phyloP scores from a whole-genome alignment of 1,139 yeast species.

The Geotrichum cucujoidarum region DNA sequence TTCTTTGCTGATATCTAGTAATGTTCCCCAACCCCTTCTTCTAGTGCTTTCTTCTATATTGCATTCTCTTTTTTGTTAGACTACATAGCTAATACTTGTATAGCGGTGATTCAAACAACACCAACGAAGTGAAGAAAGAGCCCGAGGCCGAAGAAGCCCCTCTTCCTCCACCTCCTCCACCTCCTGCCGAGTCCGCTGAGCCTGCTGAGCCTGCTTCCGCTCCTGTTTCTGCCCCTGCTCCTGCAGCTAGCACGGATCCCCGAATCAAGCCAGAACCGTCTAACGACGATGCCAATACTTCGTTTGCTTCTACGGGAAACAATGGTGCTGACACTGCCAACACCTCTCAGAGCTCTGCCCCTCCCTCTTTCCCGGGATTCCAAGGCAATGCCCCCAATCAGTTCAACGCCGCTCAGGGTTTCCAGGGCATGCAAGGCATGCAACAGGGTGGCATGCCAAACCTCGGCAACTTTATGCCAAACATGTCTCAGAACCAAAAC shows the following conservation, averaged over 20 bases:
- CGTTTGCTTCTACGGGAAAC: neutral
- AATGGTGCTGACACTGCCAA: neutral
- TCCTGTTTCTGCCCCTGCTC: neutral
- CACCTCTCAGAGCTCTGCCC: neutral
- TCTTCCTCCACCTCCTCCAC: constrained; percentile 14
- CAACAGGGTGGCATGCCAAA: neutral
- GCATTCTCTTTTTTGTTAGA: constrained; percentile 2
- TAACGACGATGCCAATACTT: neutral
- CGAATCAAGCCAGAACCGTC: constrained; percentile 8
- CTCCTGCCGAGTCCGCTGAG: constrained; percentile 10
- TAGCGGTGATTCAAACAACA: constrained; percentile 17
- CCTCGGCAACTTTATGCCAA: too few relatives aligned
- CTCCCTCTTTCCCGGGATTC: too few relatives aligned
- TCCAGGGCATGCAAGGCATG: neutral
- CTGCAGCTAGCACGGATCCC: neutral
- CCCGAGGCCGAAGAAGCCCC: constrained; percentile 18
- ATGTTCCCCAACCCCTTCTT: constrained; percentile 19
- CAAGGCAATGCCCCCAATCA: neutral
- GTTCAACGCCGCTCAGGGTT: neutral
- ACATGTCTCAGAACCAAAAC: neutral
- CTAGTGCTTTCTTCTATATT: constrained; percentile 7
- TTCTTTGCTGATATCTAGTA: constrained; percentile 71
- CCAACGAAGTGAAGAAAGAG: constrained; percentile 22
- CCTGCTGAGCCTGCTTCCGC: constrained; percentile 7
- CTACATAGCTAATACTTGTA: constrained; percentile 15